Conservation (phyloP, 495 filamentous ascomycete genomes). For the Aspergillus egyptiacus region DNA sequence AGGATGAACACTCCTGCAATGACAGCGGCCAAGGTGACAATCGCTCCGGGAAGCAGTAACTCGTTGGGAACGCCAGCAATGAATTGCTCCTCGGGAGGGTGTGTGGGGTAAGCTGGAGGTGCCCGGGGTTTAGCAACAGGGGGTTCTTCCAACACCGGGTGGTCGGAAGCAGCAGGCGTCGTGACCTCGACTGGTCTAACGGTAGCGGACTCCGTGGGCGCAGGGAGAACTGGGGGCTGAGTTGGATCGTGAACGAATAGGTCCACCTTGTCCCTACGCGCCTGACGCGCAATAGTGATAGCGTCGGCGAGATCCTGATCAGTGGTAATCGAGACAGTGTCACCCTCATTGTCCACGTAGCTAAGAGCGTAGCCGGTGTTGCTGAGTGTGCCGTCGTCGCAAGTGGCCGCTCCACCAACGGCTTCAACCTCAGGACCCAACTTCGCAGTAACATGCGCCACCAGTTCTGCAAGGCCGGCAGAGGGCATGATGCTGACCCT, state of each 20-base stretch:
- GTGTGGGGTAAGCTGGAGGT: constrained; percentile 31
- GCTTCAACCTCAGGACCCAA: constrained; percentile 80
- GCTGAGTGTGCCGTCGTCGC: constrained; percentile 71
- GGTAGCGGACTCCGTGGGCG: constrained; percentile 63
- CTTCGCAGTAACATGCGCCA: constrained; percentile 74
- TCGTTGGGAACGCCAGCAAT: constrained; percentile 94
- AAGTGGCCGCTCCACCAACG: constrained; percentile 71
- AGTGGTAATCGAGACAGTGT: constrained; percentile 95
- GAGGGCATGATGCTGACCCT: constrained; percentile 78
- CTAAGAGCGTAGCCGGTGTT: constrained; percentile 86
- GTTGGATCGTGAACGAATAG: constrained; percentile 93
- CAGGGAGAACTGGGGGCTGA: constrained; percentile 63
- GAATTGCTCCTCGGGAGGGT: constrained; percentile 62
- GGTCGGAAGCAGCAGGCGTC: constrained; percentile 46
- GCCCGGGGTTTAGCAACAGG: constrained; percentile 37
- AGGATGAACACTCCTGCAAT: constrained; percentile 93
- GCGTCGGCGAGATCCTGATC: constrained; percentile 90
- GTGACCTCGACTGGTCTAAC: constrained; percentile 55
- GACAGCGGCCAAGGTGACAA: constrained; percentile 89
- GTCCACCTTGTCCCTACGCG: constrained; percentile 85
- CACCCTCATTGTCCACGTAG: constrained; percentile 95
- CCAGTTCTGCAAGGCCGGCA: constrained; percentile 74
- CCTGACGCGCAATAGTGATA: constrained; percentile 71
- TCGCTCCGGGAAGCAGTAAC: constrained; percentile 83
- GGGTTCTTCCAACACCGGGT: constrained; percentile 40